Conservation (phyloP, 768 basidiomycete species). For the Tulasnella sp. region DNA sequence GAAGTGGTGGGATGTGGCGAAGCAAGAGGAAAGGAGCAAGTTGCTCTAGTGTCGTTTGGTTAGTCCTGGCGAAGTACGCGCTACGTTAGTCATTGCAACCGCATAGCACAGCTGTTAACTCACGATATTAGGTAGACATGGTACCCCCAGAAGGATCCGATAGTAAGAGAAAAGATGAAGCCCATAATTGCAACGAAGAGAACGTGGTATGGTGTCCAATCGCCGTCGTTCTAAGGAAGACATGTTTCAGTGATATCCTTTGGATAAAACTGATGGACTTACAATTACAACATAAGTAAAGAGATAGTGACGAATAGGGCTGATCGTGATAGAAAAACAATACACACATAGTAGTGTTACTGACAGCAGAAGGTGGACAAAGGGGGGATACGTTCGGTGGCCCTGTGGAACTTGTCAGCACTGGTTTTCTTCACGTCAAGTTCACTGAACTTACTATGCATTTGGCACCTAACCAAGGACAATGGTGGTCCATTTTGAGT, state of each 20-base stretch:
- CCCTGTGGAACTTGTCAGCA: constrained; percentile 42
- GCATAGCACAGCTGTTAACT: constrained; percentile 24
- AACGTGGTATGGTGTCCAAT: constrained; percentile 56
- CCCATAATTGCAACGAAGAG: constrained; percentile 51
- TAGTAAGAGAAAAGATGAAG: constrained; percentile 44
- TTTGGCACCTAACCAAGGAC: constrained; percentile 65
- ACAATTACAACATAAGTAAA: constrained; percentile 50
- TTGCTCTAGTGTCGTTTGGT: constrained; percentile 75
- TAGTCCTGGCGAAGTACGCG: constrained; percentile 39
- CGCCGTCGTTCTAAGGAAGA: constrained; percentile 35
- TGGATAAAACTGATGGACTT: constrained; percentile 22
- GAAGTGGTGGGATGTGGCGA: constrained; percentile 46
- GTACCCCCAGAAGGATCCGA: constrained; percentile 65
- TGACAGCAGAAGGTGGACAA: constrained; percentile 61
- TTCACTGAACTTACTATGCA: constrained; percentile 63
- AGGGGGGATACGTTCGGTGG: constrained; percentile 71
- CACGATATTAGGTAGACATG: constrained; percentile 67
- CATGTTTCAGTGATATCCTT: constrained; percentile 5
- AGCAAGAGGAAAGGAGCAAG: constrained; percentile 64
- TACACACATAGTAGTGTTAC: constrained; percentile 52
- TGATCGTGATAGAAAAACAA: constrained; percentile 39
- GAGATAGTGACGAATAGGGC: constrained; percentile 53
- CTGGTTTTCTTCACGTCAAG: no score
- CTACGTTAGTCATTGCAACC: background rate
- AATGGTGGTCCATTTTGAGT: constrained; percentile 83